Conservation (phyloP, 352 stramenopile genomes). For the Globisporangium cylindrosporum region DNA sequence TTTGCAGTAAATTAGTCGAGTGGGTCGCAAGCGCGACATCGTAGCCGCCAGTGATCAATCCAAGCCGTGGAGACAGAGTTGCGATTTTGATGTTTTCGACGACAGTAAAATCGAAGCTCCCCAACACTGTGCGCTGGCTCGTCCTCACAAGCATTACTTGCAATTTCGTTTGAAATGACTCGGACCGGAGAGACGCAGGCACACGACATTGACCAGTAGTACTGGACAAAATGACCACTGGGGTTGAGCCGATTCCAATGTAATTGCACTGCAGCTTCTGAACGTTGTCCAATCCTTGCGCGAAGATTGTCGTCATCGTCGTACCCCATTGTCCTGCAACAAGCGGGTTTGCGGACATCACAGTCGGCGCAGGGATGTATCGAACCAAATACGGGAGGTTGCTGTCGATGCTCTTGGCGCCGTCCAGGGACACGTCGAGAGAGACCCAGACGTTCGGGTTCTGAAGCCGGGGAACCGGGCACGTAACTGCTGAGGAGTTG, state of each 20-base stretch:
- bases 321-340: slow-evolving; percentile 18
- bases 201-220: slow-evolving; percentile 11
- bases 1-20: slow-evolving; percentile 4
- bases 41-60: slow-evolving; percentile 13
- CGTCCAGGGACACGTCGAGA: slow-evolving; percentile 24
- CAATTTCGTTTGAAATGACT: slow-evolving; percentile 9
- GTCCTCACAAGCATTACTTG: slow-evolving; percentile 4
- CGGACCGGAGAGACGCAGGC: slow-evolving; percentile 7
- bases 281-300: slow-evolving; percentile 7
- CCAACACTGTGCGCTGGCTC: slow-evolving; percentile 1
- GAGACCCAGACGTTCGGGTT: slow-evolving; percentile 27
- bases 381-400: slow-evolving; percentile 27
- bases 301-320: slow-evolving; percentile 24
- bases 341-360: slow-evolving; percentile 20
- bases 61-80: slow-evolving; percentile 13
- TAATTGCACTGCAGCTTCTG: slow-evolving; percentile 17
- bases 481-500: slow-evolving; percentile 27
- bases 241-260: slow-evolving; percentile 9
- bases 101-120: slow-evolving; percentile 7
- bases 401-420: not conserved
- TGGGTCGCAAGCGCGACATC: not conserved
- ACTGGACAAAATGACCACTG: slow-evolving; percentile 10
- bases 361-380: slow-evolving; percentile 26
- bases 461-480: slow-evolving; percentile 25
- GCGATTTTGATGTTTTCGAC: slow-evolving; percentile 4